Base-by-base conservation (phyloP, 1,284 basidiomycete genomes). In the Phylloporus sp. region DNA sequence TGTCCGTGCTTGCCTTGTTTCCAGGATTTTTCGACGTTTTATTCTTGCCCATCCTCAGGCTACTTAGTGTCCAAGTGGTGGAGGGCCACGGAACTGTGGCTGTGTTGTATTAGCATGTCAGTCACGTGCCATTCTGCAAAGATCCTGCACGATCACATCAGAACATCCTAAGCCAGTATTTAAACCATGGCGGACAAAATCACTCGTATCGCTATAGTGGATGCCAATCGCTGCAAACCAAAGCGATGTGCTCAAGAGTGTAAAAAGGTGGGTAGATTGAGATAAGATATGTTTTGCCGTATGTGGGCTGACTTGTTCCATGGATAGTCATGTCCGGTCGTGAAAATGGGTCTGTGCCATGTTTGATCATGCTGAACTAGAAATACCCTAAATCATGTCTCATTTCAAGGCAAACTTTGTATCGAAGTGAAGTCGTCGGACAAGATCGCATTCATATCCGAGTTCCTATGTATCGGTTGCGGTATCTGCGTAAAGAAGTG, bases 401-500 rank as follows among this genome's bases (percentile, higher is more conserved):
- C 42, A 31, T 62, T 37, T 52, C 26, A 64, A 95, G 94, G 96
- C 50, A 98, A 98, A 81, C 84, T 98, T 32, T 98, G 96, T 85
- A 98, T 98, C 72, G 96, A 98, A 81, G 96, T 98, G 69, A 95
- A 94, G 76, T 79, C 95, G 20, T 86, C 90, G 20, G 94, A 97
- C 81, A 97, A 96, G 84, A 98, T 98, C 79, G 92, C 96, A 4
- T 98, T 96, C 86, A 92, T 98, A 79, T 98, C 96, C 34, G 96
- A 98, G 79, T 95, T 96, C 77, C 81, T 98, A 61, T 97, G 95
- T 77, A 97, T 97, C 68, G 95, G 95, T 74, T 98, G 96, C 79
- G 96, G 96, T 92, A 98, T 98, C 74, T 98, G 96, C 78, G 95
- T 97, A 52, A 98, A 98, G 82, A 98, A 97, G 95, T 97, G 72